Conservation (phyloP, 2,329 filamentous ascomycete species). For the Trichoderma semiorbis region DNA sequence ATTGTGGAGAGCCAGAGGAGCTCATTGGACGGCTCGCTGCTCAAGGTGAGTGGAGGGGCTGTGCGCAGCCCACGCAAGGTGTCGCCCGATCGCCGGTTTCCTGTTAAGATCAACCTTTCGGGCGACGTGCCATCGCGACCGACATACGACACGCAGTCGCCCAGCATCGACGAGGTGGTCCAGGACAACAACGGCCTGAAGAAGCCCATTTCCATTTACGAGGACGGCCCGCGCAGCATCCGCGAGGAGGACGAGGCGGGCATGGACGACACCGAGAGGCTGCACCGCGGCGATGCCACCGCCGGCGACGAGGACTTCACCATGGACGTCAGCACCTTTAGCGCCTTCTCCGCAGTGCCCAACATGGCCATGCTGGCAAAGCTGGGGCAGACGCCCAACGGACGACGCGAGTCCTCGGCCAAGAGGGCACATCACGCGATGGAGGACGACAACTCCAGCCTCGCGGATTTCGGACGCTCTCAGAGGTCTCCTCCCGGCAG, state of each 20-base stretch:
- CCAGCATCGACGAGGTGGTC: slow-evolving; percentile 52
- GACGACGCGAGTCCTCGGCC: slow-evolving; percentile 33
- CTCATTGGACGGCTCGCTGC: slow-evolving; percentile 22
- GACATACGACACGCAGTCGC: slow-evolving; percentile 37
- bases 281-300: slow-evolving; percentile 24
- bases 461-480: slow-evolving; percentile 66
- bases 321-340: slow-evolving; percentile 72
- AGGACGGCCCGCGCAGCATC: slow-evolving; percentile 45
- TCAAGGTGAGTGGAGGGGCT: slow-evolving; percentile 28
- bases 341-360: slow-evolving; percentile 83
- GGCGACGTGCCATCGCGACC: slow-evolving; percentile 23
- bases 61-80: slow-evolving; percentile 45
- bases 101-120: slow-evolving; percentile 51
- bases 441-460: slow-evolving; percentile 60
- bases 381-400: slow-evolving; percentile 60
- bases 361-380: slow-evolving; percentile 81
- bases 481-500: slow-evolving; percentile 51
- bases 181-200: slow-evolving; percentile 54
- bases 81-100: slow-evolving; percentile 57
- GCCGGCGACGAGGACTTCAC: slow-evolving; percentile 61
- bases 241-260: slow-evolving; percentile 30
- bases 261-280: slow-evolving; percentile 26
- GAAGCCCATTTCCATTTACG: slow-evolving; percentile 60
- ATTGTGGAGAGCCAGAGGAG: slow-evolving; percentile 43
- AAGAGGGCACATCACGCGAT: slow-evolving; percentile 35